Percentiles rank a stretch among this genome's conserved stretches.
Evolutionary conservation across 202 grass and related monocot genomes (phyloP).

Genomic region (Setaria viridis): DNA sequence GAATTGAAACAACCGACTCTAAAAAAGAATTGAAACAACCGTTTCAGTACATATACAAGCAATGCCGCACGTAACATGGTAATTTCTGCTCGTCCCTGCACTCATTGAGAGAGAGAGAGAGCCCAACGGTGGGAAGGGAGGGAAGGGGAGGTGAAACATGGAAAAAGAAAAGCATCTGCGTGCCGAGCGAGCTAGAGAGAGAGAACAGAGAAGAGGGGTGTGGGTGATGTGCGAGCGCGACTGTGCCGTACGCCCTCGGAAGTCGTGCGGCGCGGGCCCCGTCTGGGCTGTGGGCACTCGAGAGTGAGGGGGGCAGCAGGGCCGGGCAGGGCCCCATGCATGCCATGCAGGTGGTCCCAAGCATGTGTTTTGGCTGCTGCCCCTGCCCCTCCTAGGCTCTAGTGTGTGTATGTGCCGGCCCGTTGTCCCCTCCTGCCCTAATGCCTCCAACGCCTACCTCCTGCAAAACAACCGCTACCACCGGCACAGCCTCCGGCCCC

Average conservation of each 20-base stretch:
- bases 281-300: background rate
- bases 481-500: background rate
- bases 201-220: background rate
- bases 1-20: too few relatives aligned
- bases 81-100: background rate
- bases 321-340: conserved; percentile 20
- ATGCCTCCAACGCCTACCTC: conserved; percentile 52
- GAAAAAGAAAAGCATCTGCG: conserved; percentile 55
- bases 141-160: conserved; percentile 49
- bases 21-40: too few relatives aligned
- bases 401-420: conserved; percentile 44
- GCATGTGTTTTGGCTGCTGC: background rate
- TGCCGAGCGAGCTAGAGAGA: background rate
- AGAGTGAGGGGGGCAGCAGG: background rate
- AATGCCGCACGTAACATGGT: background rate
- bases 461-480: conserved; percentile 40
- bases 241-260: conserved; percentile 49
- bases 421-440: conserved; percentile 67
- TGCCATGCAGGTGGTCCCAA: conserved; percentile 34
- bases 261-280: conserved; percentile 18
- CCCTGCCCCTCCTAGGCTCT: background rate
- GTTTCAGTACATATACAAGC: too few relatives aligned
- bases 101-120: background rate
- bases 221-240: conserved; percentile 1
- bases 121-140: background rate